Base-by-base conservation (phyloP, 2,329 filamentous ascomycete genomes). In the Monosporascus ibericus region DNA sequence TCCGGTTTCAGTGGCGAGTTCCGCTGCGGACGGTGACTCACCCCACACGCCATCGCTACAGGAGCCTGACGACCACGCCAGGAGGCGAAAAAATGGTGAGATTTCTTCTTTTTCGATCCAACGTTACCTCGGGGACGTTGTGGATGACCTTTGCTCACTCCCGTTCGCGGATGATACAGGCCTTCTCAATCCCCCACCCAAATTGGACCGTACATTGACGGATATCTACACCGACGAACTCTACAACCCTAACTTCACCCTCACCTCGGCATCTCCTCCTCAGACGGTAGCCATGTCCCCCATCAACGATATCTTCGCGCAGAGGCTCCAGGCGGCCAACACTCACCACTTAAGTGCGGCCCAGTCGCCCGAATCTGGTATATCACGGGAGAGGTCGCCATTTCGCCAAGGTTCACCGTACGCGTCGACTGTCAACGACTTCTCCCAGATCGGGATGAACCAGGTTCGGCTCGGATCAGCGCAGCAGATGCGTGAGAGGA, bases 161-260 rank as follows among this genome's bases (percentile, higher is more conserved):
- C 72, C 76, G 68, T 71, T 65, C 64, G 70, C 74, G 65, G 69
- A 74, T 70, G 63, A 76, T 84, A 79, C 82, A 71, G 78, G 82
- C 58, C 74, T 73, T 59, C 74, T 76, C 51, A 51, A 52, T 51
- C 50, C 55, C 39, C 74, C 85, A 25, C 87, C 91, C 25, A 94
- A 92, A 70, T 80, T 95, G 58, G 86, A 91, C 60, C 81, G 90
- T 52, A 94, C 91, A 0, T 90, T 94, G 72, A 92, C 90, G 18
- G 90, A 95, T 64, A 80, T 90, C 48, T 92, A 88, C 64, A 80
- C 84, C 62, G 92, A 96, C 67, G 90, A 94, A 68, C 79, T 95
- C 1, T 95, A 89, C 75, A 91, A 86, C 61, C 86, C 87, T 0
- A 80, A 77, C 60, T 84, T 85, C 55, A 76, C 75, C 36, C 76